phyloP scores from a whole-genome alignment of 2,329 filamentous ascomycete genomes.

The Colletotrichum sp. region DNA sequence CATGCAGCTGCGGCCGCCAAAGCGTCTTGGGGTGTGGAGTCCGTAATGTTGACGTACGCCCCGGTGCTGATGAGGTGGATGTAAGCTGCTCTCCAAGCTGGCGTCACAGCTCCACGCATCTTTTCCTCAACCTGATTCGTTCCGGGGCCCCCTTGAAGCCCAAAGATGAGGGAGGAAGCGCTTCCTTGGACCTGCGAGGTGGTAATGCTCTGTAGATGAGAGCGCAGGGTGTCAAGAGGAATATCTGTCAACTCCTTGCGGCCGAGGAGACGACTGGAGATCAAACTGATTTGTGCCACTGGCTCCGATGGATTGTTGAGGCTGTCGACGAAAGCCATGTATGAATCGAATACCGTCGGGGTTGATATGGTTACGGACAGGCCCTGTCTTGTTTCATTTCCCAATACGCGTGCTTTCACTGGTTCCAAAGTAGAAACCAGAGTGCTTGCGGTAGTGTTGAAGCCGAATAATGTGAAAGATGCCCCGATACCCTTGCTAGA shows the following conservation, averaged over 20 bases:
- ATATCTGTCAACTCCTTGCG: not conserved
- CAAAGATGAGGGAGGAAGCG: not conserved
- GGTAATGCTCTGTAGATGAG: not conserved
- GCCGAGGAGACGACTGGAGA: not conserved
- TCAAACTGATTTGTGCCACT: not conserved
- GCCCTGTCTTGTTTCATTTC: not conserved
- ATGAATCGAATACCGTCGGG: not conserved
- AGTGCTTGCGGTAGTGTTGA: not conserved
- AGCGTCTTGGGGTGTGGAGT: not conserved
- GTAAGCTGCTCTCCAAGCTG: slow-evolving; percentile 7
- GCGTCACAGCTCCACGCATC: slow-evolving; percentile 12
- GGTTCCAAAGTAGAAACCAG: not conserved
- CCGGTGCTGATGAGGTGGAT: slow-evolving; percentile 10
- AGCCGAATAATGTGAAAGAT: not conserved
- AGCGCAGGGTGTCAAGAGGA: not conserved
- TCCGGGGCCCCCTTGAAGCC: not conserved
- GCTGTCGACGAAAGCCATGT: not conserved
- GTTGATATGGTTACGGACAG: not conserved
- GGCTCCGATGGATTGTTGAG: not conserved
- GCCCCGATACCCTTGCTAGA: not conserved
- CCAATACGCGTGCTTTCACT: not conserved
- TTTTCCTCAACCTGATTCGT: not conserved
- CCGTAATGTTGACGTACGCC: not conserved
- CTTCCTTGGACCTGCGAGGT: not conserved
- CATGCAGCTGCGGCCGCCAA: not conserved